Base-by-base conservation (phyloP, 2,329 filamentous ascomycete genomes). In the Curvularia sp. region DNA sequence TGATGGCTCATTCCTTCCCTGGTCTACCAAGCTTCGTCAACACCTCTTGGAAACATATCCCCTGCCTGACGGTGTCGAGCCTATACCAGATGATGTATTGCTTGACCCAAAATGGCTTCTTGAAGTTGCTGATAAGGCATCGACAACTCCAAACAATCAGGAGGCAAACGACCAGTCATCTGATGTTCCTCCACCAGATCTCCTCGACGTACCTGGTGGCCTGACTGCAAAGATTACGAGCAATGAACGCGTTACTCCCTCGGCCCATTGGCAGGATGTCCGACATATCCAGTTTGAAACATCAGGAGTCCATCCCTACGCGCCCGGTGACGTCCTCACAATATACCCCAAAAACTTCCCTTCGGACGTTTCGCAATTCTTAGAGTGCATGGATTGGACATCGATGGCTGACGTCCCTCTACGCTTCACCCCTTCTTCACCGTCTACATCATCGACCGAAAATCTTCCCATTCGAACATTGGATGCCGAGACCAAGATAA, bases 191-290 rank as follows among this genome's bases (percentile, higher is more conserved):
- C 77, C 81, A 26, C 53, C 73, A 53, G 80, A 81, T 62, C 69
- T 83, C 4, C 80, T 92, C 1, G 84, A 88, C 0, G 82, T 92
- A 12, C 84, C 86, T 0, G 78, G 80, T 42, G 81, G 84, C 2
- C 80, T 86, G 62, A 77, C 75, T 0, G 90, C 88, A 8, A 84
- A 77, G 0, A 73, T 99, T 0, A 69, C 81, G 0, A 74, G 78
- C n/a, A 97, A 96, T 71, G 76, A 81, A 18, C 86, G 93, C 15
- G 76, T 96, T 5, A 99, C 95, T 0, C 88, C 93, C 0, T 49
- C 75, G 1, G 80, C 81, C 1, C 95, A 99, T 78, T 97, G 92
- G 89, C 95, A 99, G 80, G 95, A 99, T 79, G 94, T 98, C 44
- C 90, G 95, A 0, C 86, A 91, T 52, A 78, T 97, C n/a, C 84